Evolutionary conservation across 805 yeast species (phyloP).

Genomic region (Hanseniaspora thailandica): DNA sequence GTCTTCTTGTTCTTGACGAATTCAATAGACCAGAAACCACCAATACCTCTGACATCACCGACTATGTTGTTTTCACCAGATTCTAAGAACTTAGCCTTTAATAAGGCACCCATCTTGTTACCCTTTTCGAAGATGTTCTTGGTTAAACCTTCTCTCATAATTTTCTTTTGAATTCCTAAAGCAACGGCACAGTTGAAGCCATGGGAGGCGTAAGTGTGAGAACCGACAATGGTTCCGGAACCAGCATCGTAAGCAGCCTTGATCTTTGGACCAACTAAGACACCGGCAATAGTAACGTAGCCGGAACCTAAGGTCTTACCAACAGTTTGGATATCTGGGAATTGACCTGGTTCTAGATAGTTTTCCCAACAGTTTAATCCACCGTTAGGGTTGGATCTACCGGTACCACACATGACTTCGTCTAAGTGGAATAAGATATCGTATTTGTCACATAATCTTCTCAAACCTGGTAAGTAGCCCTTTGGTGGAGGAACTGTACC

Average conservation of each 20-base stretch:
- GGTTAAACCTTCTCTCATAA: constrained; percentile 28
- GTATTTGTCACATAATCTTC: constrained; percentile 40
- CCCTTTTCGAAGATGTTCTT: constrained; percentile 37
- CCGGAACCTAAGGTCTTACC: constrained; percentile 44
- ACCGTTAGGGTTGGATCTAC: constrained; percentile 36
- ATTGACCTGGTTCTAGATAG: constrained; percentile 29
- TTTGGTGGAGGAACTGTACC: constrained; percentile 37
- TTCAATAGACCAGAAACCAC: constrained; percentile 50
- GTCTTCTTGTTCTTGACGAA: constrained; percentile 42
- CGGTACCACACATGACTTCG: constrained; percentile 50
- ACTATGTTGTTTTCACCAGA: constrained; percentile 30
- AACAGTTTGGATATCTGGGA: constrained; percentile 38
- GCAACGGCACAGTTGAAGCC: constrained; percentile 39
- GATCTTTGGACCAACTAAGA: constrained; percentile 34
- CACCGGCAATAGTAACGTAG: constrained; percentile 39
- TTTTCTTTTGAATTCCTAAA: constrained; percentile 36
- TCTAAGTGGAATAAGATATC: constrained; percentile 41
- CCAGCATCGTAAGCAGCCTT: constrained; percentile 32
- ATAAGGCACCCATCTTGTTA: constrained; percentile 31
- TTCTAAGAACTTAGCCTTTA: constrained; percentile 28
- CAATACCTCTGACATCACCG: constrained; percentile 54
- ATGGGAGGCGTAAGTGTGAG: constrained; percentile 43
- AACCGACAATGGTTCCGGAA: constrained; percentile 33
- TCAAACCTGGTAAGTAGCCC: constrained; percentile 38
- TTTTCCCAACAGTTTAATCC: constrained; percentile 39